Evolutionary conservation across 1,284 basidiomycete genomes (phyloP), one percentile per base, ranked within the genome.

Genomic region (Apiotrichum gracile): DNA sequence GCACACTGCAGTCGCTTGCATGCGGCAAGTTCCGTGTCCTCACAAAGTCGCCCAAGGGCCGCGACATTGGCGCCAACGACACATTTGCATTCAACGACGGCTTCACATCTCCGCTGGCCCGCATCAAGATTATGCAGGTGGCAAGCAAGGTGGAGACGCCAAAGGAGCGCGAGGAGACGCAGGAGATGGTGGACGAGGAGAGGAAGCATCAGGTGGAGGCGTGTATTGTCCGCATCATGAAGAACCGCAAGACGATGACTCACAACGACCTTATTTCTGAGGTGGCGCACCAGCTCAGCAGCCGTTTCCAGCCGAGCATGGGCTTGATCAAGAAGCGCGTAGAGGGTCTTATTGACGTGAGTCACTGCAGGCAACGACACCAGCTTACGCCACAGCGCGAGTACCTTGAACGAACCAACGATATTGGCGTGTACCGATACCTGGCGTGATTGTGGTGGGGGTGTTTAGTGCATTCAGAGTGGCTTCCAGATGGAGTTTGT

Each of bases 181-280:
- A 84, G 58, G 87, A 86, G 63, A 85, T 88, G 58, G 85, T 99
- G 22, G 93, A 96, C 45, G 94, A 97, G 72, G 93, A 97, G 74
- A 78, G 96, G 41, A 85, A 81, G 63, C 86, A 91, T 70, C 87
- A 94, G 69, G 89, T 86, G 40, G 94, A 98, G 91, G 93, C 93
- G 2, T 97, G 91, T 67, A 88, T 98, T 57, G 96, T 98, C 24
- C 85, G 96, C 37, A 86, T 97, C 35, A 98, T 99, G 96, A 98
- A 99, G 78, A 86, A 91, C 68, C 79, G 93, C 57, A 97, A 97
- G 73, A 82, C 82, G 52, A 85, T 97, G 83, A 76, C 79, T 7
- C 92, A 97, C 70, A 90, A 86, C 58, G 91, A 94, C 55, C 81
- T 99, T 17, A 81, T 97, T 52, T 87, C 87, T 62, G 93, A 98